Evolutionary conservation across 257 asterid genomes (phyloP), one percentile per base, ranked within the genome.

Genomic region (Solanum chiquidenum): DNA sequence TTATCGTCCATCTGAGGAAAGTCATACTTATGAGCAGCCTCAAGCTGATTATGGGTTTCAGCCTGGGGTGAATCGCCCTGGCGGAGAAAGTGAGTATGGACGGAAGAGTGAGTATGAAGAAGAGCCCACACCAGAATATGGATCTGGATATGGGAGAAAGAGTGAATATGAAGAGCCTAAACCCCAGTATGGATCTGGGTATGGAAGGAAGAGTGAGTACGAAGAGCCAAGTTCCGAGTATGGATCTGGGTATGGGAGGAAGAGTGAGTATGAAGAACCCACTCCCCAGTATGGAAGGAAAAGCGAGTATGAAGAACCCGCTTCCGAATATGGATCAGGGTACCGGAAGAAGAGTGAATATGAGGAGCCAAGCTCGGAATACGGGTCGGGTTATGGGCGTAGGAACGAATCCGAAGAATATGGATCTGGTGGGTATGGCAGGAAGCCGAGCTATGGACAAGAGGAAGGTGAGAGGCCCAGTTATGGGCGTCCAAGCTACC

Each of bases 21-120:
- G 60, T 0, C 89, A 31, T 83, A 72, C 76, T 0, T 88, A 87
- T 84, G 93, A 89, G 68, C 77, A 91, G 68, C 93, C 92, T 71
- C 83, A 74, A 89, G 90, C 95, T 49, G 86, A 76, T 7, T 90
- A 83, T 46, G 95, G 92, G n/a, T 92, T 90, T 86, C 93, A 91
- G 64, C 92, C 92, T 18, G 91, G 91, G 12, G 66, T 89, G 90
- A 87, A 84, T 86, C 92, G 91, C 23, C 94, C 93, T 31, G 87
- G 76, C 11, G 86, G 72, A 29, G 52, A 37, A 42, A 68, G 89
- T 12, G 92, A 87, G 10, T 83, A 90, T 23, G 93, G 89, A 0
- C 35, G 91, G 84, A 91, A 49, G 74, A 87, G 89, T 1, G 88
- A 89, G 9, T 88, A 89, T 9, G 91, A 77, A 18, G 91, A 77